A percentile compares a stretch with the other conserved stretches of the same genome.
These are phyloP conservation scores for Hyphopichia pseudoburtonii DNA, from an alignment of 1,139 yeast genomes.

Conservation along the genomic window DNA sequence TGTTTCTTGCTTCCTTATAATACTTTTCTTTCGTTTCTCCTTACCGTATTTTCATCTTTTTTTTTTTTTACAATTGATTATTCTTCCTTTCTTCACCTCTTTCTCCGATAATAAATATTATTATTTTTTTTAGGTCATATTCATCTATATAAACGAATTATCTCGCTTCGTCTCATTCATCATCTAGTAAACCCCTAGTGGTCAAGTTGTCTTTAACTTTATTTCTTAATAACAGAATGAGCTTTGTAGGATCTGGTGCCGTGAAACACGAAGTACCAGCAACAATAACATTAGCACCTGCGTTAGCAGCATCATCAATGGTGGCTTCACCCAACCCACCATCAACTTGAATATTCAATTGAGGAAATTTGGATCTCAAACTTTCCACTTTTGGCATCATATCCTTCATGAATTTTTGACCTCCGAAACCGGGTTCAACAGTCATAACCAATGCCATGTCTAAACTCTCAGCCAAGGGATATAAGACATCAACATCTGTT, in stretches of 20 bases:
- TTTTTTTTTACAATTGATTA: too few species aligned
- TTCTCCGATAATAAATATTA: too few species aligned
- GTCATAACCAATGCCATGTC: slow-evolving; percentile 98
- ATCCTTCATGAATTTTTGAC: slow-evolving; percentile 91
- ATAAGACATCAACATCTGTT: slow-evolving; percentile 83
- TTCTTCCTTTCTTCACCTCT: too few species aligned
- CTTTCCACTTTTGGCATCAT: slow-evolving; percentile 95
- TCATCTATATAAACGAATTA: too few species aligned
- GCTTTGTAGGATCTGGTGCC: slow-evolving; percentile 73
- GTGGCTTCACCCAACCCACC: slow-evolving; percentile 93
- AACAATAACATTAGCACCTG: slow-evolving; percentile 97
- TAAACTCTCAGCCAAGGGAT: slow-evolving; percentile 70
- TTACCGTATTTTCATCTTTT: too few species aligned
- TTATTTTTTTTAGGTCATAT: too few species aligned
- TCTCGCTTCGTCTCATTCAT: too few species aligned
- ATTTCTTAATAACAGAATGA: slow-evolving; percentile 64
- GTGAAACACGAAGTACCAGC: slow-evolving; percentile 95
- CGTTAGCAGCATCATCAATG: slow-evolving; percentile 79
- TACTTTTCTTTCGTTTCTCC: neutral
- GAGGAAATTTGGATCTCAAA: slow-evolving; percentile 71
- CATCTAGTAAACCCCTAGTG: slow-evolving; percentile 23
- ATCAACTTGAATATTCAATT: slow-evolving; percentile 89
- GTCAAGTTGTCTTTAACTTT: slow-evolving; percentile 48
- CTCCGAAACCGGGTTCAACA: slow-evolving; percentile 98
- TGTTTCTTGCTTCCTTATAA: neutral